Percentiles rank a stretch among this genome's conserved stretches.
Conservation (phyloP, 1,284 basidiomycete genomes). For the Ustilago sp. region DNA sequence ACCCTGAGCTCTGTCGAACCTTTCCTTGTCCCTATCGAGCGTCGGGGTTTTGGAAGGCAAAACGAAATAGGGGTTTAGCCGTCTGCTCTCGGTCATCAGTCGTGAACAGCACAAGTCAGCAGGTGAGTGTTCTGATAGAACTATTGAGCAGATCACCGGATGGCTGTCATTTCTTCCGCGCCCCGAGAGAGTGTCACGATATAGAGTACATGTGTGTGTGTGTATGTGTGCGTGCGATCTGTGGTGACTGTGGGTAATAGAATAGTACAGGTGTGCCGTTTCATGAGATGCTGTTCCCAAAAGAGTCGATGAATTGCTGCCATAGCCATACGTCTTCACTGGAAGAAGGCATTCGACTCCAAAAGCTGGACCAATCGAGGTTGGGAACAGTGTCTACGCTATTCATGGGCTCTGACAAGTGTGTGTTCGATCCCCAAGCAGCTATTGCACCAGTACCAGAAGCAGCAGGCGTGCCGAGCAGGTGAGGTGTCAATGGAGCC, state of each 20-base stretch:
- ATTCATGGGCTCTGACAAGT: background rate
- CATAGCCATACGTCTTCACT: constrained; percentile 20
- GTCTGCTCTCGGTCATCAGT: background rate
- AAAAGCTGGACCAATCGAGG: constrained; percentile 18
- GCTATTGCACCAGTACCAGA: background rate
- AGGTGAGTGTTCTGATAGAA: too few relatives aligned
- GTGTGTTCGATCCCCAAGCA: background rate
- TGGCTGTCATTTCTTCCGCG: background rate
- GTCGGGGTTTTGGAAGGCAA: background rate
- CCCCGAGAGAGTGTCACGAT: background rate
- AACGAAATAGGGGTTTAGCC: background rate
- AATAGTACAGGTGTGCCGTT: background rate
- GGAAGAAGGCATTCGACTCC: constrained; percentile 22
- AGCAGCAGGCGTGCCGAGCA: background rate
- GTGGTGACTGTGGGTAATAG: background rate
- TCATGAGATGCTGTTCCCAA: background rate
- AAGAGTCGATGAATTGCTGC: constrained; percentile 19
- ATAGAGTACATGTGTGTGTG: background rate
- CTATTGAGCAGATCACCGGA: too few relatives aligned
- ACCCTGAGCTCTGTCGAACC: background rate
- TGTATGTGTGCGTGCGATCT: background rate
- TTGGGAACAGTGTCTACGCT: background rate
- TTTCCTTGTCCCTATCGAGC: background rate
- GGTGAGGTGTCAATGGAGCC: background rate
- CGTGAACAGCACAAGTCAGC: too few relatives aligned